These are phyloP conservation scores for Xylaria sp. DNA, from an alignment of 2,329 filamentous ascomycete genomes.

Conservation along the genomic window DNA sequence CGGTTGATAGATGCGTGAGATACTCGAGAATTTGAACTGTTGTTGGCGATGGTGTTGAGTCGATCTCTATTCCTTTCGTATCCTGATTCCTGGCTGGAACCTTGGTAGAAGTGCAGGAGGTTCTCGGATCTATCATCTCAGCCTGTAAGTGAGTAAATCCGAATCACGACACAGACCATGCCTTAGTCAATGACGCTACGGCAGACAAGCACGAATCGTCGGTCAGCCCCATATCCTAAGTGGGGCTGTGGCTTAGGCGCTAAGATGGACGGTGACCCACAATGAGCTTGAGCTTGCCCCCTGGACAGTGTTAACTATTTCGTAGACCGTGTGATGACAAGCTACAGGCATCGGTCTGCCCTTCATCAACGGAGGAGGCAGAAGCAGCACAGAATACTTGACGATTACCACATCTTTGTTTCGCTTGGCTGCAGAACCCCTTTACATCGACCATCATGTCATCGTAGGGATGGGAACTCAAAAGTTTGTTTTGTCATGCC, in stretches of 20 bases:
- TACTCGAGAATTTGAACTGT: background rate
- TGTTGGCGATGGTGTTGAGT: background rate
- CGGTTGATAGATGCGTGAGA: background rate
- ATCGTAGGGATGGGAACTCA: slow-evolving; percentile 24
- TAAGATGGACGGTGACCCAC: background rate
- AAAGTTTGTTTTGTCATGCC: slow-evolving; percentile 38
- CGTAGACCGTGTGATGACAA: background rate
- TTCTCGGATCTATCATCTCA: background rate
- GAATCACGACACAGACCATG: too few species aligned
- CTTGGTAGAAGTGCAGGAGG: background rate
- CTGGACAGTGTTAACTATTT: background rate
- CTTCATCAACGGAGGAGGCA: background rate
- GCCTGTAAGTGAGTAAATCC: too few species aligned
- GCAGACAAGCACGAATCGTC: background rate
- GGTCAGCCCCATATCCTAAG: background rate
- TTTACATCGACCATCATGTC: slow-evolving; percentile 18
- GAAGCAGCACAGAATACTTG: background rate
- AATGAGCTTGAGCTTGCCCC: background rate
- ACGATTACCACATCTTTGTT: background rate
- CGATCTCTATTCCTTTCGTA: background rate
- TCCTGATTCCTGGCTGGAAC: background rate
- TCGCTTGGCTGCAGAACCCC: slow-evolving; percentile 1
- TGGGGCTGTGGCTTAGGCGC: background rate
- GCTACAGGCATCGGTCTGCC: background rate
- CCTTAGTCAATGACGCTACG: background rate